A percentile compares a stretch with the other conserved stretches of the same genome.
phyloP scores from a whole-genome alignment of 805 yeast species.

The Barnettozyma siamensis region DNA sequence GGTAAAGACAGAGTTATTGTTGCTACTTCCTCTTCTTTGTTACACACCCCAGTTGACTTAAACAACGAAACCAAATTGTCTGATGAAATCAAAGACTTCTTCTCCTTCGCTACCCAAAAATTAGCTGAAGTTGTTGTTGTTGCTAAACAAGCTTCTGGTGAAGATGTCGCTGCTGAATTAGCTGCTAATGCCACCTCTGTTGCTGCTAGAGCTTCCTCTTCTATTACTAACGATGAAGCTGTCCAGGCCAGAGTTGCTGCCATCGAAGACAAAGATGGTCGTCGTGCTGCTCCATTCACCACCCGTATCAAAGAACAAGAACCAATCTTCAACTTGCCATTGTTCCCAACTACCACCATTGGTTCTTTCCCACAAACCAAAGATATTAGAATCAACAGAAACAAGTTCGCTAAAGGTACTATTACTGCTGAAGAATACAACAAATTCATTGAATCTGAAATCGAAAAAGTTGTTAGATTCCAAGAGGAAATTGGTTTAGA shows the following conservation, averaged over 20 bases:
- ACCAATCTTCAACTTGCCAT: conserved; percentile 83
- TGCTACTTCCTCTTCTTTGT: conserved; percentile 92
- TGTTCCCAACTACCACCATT: conserved; percentile 99
- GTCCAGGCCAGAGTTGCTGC: conserved; percentile 84
- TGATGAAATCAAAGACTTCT: conserved; percentile 92
- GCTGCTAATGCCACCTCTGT: conserved; percentile 85
- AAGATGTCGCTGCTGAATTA: conserved; percentile 68
- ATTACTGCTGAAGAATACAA: conserved; percentile 94
- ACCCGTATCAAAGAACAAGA: conserved; percentile 85
- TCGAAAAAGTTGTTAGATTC: conserved; percentile 92
- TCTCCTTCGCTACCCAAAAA: conserved; percentile 98
- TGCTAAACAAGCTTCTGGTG: conserved; percentile 82
- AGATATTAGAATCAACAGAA: conserved; percentile 98
- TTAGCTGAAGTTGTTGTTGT: conserved; percentile 84
- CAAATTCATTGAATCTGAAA: conserved; percentile 93
- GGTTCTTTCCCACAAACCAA: conserved; percentile 99
- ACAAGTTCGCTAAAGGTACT: conserved; percentile 96
- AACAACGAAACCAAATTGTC: conserved; percentile 87
- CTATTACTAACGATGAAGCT: conserved; percentile 84
- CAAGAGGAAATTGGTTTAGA: conserved; percentile 99
- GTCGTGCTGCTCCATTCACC: conserved; percentile 84
- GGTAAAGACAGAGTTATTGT: conserved; percentile 85
- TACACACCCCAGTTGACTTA: conserved; percentile 98
- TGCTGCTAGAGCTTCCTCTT: conserved; percentile 78
- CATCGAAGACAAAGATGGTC: conserved; percentile 67